Base-by-base conservation (phyloP, 2,329 filamentous ascomycete genomes). In the Alternaria alternata region DNA sequence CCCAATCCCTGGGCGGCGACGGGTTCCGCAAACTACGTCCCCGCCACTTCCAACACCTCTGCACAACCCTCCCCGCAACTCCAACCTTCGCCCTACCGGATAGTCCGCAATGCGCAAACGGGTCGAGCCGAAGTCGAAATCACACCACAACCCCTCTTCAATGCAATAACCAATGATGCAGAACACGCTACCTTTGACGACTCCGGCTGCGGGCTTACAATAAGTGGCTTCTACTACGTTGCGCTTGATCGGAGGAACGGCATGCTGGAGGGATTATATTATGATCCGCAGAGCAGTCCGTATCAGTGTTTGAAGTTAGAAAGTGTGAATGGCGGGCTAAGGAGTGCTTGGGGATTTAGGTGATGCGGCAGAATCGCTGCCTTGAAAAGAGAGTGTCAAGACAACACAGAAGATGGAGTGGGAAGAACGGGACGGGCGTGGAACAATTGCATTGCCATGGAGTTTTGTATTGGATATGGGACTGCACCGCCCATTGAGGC, bases 211-310 rank as follows among this genome's bases (percentile, higher is more conserved):
- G 84, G 84, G 0, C 72, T 85, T 38, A 86, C 84, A 7, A 86
- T 86, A 54, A 80, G 76, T 28, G 84, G 84, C 0, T 86, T 86
- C 63, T 86, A 86, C 64, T 86, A 85, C 65, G 79, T 85, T 6
- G 82, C 80, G 67, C 58, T 86, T 67, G 68, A 78, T 56, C 72
- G 84, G 42, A 73, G 72, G 12, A 81, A 83, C 66, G 84, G 84
- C 1, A 65, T 62, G 16, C 74, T 85, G 5, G 81, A 85, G 65
- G 84, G 84, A 0, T 72, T 86, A 62, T 86, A 86, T 69, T 85
- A 82, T 68, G 84, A 86, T 75, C 83, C 83, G n/a, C 78, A 81
- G 67, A 83, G 81, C 63, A 83, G 81, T 58, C 84, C 84, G 48
- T 85, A 84, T 72, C 84, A 86, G 75, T 80, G 81, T 65, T 68